Conservation (phyloP, 2,329 filamentous ascomycete genomes). For the Aphanoascus verrucosus region DNA sequence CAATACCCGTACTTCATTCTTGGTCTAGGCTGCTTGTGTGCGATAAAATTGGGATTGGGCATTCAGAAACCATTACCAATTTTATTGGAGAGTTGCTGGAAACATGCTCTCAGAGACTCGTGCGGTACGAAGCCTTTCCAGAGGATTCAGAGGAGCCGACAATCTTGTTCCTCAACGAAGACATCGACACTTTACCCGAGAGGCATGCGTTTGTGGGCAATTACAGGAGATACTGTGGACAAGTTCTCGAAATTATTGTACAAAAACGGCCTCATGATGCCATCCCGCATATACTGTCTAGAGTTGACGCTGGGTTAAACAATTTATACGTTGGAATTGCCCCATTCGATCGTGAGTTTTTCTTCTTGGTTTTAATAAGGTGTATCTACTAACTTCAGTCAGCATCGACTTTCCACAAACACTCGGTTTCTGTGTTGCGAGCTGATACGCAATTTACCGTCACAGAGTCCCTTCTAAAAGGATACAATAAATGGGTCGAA, state of each 20-base stretch:
- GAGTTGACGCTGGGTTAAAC: constrained; percentile 62
- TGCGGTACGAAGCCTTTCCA: constrained; percentile 79
- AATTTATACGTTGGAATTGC: constrained; percentile 63
- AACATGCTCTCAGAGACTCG: constrained; percentile 68
- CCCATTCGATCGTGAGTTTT: constrained; percentile 51
- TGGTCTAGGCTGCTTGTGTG: constrained; percentile 77
- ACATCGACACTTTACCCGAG: constrained; percentile 90
- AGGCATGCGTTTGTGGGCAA: constrained; percentile 92
- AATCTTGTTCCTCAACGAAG: constrained; percentile 73
- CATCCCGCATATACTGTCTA: constrained; percentile 72
- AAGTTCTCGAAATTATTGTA: constrained; percentile 79
- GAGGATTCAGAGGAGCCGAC: constrained; percentile 72
- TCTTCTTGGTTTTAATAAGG: neutral
- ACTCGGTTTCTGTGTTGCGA: constrained; percentile 44
- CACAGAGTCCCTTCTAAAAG: constrained; percentile 78
- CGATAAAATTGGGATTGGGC: constrained; percentile 58
- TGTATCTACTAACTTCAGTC: neutral
- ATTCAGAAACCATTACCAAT: constrained; percentile 45
- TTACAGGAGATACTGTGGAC: constrained; percentile 80
- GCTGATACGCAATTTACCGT: constrained; percentile 85
- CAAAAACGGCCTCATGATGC: constrained; percentile 73
- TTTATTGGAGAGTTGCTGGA: constrained; percentile 66
- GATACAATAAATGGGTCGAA: constrained; percentile 69
- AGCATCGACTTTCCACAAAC: constrained; percentile 33
- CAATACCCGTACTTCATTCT: constrained; percentile 80